phyloP scores from a whole-genome alignment of 805 yeast species.

The Zygotorulaspora sp. region DNA sequence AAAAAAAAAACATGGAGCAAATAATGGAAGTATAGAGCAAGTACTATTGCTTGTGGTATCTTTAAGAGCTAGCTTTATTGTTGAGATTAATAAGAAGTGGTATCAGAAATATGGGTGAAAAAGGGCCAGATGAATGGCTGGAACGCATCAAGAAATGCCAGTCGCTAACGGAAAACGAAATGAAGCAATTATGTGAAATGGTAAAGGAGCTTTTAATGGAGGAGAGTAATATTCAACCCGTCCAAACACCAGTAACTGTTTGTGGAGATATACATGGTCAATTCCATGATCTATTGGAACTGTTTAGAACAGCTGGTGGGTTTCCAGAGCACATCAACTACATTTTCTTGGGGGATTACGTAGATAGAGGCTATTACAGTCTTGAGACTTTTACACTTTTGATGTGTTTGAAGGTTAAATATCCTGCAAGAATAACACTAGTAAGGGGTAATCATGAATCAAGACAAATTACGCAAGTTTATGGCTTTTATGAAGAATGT shows the following conservation, averaged over 20 bases:
- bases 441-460: slow-evolving; percentile 98
- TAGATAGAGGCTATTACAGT: slow-evolving; percentile 95
- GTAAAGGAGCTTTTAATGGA: slow-evolving; percentile 95
- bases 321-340: slow-evolving; percentile 79
- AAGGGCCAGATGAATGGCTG: slow-evolving; percentile 95
- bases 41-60: too few relatives aligned
- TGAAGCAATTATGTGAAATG: slow-evolving; percentile 93
- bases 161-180: slow-evolving; percentile 82
- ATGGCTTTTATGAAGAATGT: slow-evolving; percentile 97
- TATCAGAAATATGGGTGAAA: slow-evolving; percentile 49
- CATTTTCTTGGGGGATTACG: slow-evolving; percentile 91
- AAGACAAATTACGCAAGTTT: slow-evolving; percentile 96
- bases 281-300: slow-evolving; percentile 87
- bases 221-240: slow-evolving; percentile 92
- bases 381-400: slow-evolving; percentile 89
- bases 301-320: slow-evolving; percentile 89
- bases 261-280: slow-evolving; percentile 99
- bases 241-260: slow-evolving; percentile 87
- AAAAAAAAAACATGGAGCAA: too few relatives aligned
- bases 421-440: slow-evolving; percentile 77
- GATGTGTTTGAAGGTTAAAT: slow-evolving; percentile 88
- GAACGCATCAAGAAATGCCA: slow-evolving; percentile 90
- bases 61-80: too few relatives aligned
- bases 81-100: too few relatives aligned
- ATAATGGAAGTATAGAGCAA: slow-evolving; percentile 1